A percentile compares a stretch with the other conserved stretches of the same genome.
Conservation (phyloP, 176 grass and related monocot species). For the maize (Zea mays) region Zm-B73-REFERENCE-NAM-5.0 NC_050097.1:180176501-180177000, state of each 20-base stretch:
- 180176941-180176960: too few species aligned
- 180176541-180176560: constrained; percentile 13
- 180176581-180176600: constrained; percentile 36
- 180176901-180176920: too few species aligned
- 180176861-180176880: too few species aligned
- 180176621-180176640: constrained; percentile 32
- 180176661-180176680: constrained; percentile 24
- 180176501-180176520: constrained; percentile 15
- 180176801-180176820: background rate
- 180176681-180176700: constrained; percentile 41
- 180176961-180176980: too few species aligned
- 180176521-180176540: constrained; percentile 4
- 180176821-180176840: background rate
- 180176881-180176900: too few species aligned
- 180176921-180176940: too few species aligned
- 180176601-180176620: background rate
- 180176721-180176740: constrained; percentile 1
- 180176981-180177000: too few species aligned
- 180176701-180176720: constrained; percentile 34
- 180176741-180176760: constrained; percentile 18
- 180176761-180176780: constrained; percentile 15
- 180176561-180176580: constrained; percentile 45
- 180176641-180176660: background rate
- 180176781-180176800: background rate
- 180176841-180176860: too few species aligned